Conservation (phyloP, 257 asterid species). For the Voacanga thouarsii region DNA sequence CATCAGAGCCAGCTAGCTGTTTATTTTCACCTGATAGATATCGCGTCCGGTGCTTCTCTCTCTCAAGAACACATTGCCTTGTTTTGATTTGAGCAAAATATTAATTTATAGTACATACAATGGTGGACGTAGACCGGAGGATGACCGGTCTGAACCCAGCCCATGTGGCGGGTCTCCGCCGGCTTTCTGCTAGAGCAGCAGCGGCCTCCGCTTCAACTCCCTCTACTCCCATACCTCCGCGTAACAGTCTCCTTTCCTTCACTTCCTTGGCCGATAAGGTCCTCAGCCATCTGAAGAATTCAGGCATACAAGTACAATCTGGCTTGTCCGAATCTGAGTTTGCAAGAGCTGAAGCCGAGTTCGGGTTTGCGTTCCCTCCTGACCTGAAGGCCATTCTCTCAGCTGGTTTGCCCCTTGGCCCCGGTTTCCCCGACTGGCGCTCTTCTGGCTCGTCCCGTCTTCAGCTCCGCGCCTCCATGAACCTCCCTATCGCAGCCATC, state of each 20-base stretch:
- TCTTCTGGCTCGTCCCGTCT: slow-evolving; percentile 65
- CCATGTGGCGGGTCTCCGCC: slow-evolving; percentile 90
- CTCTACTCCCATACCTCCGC: slow-evolving; percentile 73
- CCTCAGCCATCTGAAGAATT: slow-evolving; percentile 53
- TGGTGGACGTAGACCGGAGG: slow-evolving; percentile 99
- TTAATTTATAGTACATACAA: slow-evolving; percentile 1
- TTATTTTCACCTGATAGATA: slow-evolving; percentile 1
- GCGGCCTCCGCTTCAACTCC: slow-evolving; percentile 70
- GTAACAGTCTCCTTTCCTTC: slow-evolving; percentile 81
- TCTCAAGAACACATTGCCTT: not conserved
- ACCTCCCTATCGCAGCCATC: slow-evolving; percentile 75
- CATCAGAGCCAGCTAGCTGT: not conserved
- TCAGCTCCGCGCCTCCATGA: slow-evolving; percentile 78
- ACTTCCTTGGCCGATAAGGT: slow-evolving; percentile 71
- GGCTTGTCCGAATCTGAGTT: slow-evolving; percentile 77
- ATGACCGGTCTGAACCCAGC: slow-evolving; percentile 88
- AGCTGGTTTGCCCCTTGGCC: slow-evolving; percentile 76
- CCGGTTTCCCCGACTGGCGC: slow-evolving; percentile 96
- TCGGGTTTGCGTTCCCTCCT: slow-evolving; percentile 84
- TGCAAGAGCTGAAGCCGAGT: slow-evolving; percentile 89
- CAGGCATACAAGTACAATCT: slow-evolving; percentile 57
- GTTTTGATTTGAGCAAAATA: not conserved
- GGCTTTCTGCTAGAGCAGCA: slow-evolving; percentile 89
- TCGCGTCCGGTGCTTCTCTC: not conserved
- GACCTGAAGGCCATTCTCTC: slow-evolving; percentile 79